Conservation (phyloP, 176 grass and related monocot species). For the Avena eriantha region DNA sequence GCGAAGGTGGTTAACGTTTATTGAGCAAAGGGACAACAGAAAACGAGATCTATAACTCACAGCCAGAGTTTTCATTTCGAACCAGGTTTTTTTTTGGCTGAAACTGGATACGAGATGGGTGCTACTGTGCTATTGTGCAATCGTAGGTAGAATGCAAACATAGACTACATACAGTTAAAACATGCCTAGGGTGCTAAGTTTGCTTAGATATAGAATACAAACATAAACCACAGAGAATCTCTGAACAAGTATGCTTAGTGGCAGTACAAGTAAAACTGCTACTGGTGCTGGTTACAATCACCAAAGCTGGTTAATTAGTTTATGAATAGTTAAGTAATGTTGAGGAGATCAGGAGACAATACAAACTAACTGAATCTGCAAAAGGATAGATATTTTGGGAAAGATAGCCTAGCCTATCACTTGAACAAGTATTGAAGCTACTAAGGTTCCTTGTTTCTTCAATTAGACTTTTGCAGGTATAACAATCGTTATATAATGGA, state of each 20-base stretch:
- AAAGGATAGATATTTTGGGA: conserved; percentile 40
- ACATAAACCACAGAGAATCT: neutral
- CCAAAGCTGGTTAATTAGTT: neutral
- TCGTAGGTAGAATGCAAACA: neutral
- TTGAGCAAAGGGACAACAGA: neutral
- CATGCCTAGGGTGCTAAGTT: conserved; percentile 10
- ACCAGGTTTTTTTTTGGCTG: neutral
- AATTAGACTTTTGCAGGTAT: conserved; percentile 10
- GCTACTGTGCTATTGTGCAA: neutral
- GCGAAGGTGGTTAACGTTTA: neutral
- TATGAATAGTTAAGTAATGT: conserved; percentile 13
- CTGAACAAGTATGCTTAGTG: conserved; percentile 15
- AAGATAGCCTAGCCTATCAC: neutral
- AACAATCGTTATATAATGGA: conserved; percentile 30
- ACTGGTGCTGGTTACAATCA: neutral
- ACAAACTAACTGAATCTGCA: conserved; percentile 47
- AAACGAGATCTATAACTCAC: neutral
- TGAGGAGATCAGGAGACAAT: conserved; percentile 40
- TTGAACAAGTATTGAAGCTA: conserved; percentile 27
- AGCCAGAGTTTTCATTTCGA: neutral
- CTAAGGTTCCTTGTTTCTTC: conserved; percentile 30
- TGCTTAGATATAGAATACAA: conserved; percentile 7
- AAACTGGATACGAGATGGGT: conserved; percentile 15
- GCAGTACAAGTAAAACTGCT: neutral
- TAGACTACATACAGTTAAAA: neutral